Percentiles rank a stretch among this genome's conserved stretches.
These are phyloP conservation scores for Lactarius trivialis DNA, from an alignment of 768 basidiomycete genomes.

Conservation along the genomic window DNA sequence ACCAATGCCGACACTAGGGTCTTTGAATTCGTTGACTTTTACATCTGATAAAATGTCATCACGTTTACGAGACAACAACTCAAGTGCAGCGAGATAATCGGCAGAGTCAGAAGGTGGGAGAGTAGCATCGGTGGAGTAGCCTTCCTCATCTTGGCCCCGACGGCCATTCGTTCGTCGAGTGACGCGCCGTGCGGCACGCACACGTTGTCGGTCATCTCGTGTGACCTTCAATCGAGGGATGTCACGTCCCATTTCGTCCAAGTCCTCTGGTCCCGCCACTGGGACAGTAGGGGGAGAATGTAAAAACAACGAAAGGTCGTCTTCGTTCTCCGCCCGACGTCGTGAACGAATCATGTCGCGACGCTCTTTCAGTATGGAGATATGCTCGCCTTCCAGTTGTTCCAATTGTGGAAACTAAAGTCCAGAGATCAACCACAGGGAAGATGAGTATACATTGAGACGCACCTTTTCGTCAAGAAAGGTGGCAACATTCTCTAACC, in stretches of 20 bases:
- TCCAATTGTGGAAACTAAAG: conserved; percentile 70
- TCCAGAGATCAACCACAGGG: conserved; percentile 14
- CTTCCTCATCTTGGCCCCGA: conserved; percentile 51
- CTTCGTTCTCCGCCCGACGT: conserved; percentile 69
- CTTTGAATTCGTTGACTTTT: conserved; percentile 71
- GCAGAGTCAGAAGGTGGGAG: conserved; percentile 57
- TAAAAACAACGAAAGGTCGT: conserved; percentile 68
- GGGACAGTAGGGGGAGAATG: conserved; percentile 40
- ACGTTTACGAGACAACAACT: conserved; percentile 44
- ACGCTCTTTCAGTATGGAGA: conserved; percentile 69
- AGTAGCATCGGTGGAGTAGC: conserved; percentile 81
- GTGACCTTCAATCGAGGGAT: conserved; percentile 40
- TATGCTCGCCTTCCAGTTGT: conserved; percentile 66
- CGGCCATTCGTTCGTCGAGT: conserved; percentile 31
- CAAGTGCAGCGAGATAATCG: conserved; percentile 62
- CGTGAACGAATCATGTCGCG: conserved; percentile 59
- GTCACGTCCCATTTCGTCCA: conserved; percentile 58
- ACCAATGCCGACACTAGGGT: conserved; percentile 68
- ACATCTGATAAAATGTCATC: conserved; percentile 73
- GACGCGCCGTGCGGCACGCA: conserved; percentile 51
- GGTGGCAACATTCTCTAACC: conserved; percentile 76
- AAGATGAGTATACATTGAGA: not conserved
- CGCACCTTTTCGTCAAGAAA: conserved; percentile 84
- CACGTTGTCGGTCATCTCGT: conserved; percentile 50
- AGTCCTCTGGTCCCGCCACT: conserved; percentile 35